Base-by-base conservation (phyloP, 345 rosid species). In the Brassica nigra region DNA sequence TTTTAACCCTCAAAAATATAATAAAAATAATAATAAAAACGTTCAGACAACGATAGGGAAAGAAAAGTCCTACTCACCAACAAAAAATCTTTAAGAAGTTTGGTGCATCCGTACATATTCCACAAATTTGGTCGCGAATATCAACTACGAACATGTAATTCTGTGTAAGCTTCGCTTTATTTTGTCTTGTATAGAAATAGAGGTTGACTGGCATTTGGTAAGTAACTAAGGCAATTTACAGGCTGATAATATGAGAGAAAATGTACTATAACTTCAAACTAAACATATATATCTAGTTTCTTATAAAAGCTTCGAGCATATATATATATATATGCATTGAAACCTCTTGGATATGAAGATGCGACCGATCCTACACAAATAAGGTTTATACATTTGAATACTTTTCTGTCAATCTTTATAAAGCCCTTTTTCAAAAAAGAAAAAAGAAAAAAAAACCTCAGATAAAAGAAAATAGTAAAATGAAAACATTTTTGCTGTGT, bases 51-150 rank as follows among this genome's bases (percentile, higher is more conserved):
- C 27, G 29, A 57, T 20, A 57, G 62, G 18, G 62, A 18, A 57
- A 7, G 62, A 57, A 57, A 57, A 57, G 12, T 57, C 16, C 61
- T 44, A 44, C 54, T 44, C 15, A 44, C 54, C 54, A 44, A 44
- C 54, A 49, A 49, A 49, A 49, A 49, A 14, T 57, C 28, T 28
- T 36, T 1, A n/a, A 47, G 20, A 62, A 47, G 37, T 70, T 70
- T 49, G 18, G 62, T 77, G 57, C 5, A 16, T 71, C 81, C 76
- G 71, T 78, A 78, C 76, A 55, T 63, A 71, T 64, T 70, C 72
- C 59, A 71, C 59, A 14, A 70, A 62, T 14, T 23, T 70, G 63
- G 81, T 78, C 76, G 62, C 54, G 42, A 36, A 64, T 78, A 64
- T 65, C 71, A 78, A 71, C 76, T 9, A 10, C 65, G 4, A 49